These are phyloP conservation scores for Exophiala calicioides DNA, from an alignment of 2,329 filamentous ascomycete species.

Conservation along the genomic window DNA sequence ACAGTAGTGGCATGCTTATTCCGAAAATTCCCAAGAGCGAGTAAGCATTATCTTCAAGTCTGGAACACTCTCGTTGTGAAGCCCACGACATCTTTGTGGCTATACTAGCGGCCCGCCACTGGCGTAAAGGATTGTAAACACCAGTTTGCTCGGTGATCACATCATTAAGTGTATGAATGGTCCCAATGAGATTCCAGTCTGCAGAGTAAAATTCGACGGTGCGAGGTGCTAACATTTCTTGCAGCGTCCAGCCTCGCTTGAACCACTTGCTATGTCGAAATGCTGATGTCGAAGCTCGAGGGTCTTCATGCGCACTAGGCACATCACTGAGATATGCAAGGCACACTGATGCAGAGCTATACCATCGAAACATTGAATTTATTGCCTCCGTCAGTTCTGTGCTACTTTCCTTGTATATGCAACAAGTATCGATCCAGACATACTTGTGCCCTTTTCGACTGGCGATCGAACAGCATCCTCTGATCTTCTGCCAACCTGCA, in stretches of 20 bases:
- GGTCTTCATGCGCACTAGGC: no score
- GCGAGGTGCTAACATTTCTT: constrained; percentile 10
- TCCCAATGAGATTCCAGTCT: constrained; percentile 3
- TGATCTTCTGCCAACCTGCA: no score
- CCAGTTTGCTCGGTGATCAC: constrained; percentile 8
- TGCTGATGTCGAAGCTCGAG: background rate
- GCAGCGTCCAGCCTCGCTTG: no score
- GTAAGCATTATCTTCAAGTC: constrained; percentile 47
- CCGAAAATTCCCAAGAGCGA: constrained; percentile 48
- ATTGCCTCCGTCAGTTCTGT: constrained; percentile 30
- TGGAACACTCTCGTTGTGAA: constrained; percentile 37
- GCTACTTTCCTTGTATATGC: constrained; percentile 33
- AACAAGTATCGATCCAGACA: constrained; percentile 20
- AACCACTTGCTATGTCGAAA: constrained; percentile 22
- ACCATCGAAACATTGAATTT: constrained; percentile 32
- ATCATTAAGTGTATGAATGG: background rate
- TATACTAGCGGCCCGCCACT: no score
- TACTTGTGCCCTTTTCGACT: constrained; percentile 3
- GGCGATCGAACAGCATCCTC: background rate
- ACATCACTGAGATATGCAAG: constrained; percentile 30
- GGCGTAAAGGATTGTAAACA: constrained; percentile 9
- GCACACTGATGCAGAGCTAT: constrained; percentile 25
- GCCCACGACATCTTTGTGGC: constrained; percentile 46
- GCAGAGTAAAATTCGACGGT: constrained; percentile 7
- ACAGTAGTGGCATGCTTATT: constrained; percentile 46